Conservation (phyloP, 495 filamentous ascomycete genomes). For the Aspergillus baeticus region DNA sequence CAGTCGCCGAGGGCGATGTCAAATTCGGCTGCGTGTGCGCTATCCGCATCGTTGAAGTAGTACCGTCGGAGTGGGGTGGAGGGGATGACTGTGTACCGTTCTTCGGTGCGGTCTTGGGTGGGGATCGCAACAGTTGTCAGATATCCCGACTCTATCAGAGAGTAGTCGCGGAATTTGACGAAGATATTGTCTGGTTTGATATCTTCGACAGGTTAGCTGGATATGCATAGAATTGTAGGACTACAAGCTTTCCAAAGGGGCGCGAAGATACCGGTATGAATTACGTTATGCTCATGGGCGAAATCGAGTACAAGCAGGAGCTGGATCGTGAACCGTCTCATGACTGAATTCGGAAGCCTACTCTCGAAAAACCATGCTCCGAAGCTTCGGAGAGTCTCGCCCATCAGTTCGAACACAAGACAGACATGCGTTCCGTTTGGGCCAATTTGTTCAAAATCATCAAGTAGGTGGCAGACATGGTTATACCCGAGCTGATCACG, state of each 20-base stretch:
- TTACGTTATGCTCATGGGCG: conserved; percentile 18
- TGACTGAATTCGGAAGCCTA: conserved; percentile 3
- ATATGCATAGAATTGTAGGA: neutral
- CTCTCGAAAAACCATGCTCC: conserved; percentile 2
- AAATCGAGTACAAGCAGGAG: conserved; percentile 20
- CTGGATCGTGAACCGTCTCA: conserved; percentile 16
- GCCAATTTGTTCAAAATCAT: neutral
- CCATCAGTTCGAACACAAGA: neutral
- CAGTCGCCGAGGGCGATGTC: neutral
- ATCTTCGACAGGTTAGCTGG: conserved; percentile 9
- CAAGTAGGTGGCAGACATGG: neutral
- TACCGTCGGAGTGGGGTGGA: neutral
- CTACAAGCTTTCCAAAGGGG: too few relatives aligned
- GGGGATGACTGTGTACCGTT: neutral
- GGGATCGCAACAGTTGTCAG: neutral
- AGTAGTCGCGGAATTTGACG: conserved; percentile 12
- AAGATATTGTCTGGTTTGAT: conserved; percentile 27
- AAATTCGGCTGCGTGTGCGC: neutral
- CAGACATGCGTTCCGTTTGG: neutral
- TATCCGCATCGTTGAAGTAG: neutral
- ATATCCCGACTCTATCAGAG: neutral
- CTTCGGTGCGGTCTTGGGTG: neutral
- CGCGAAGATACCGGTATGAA: conserved; percentile 18
- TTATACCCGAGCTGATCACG: neutral
- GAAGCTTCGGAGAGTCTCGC: neutral